Conservation (phyloP, 495 filamentous ascomycete genomes). For the Neurospora sp. region DNA sequence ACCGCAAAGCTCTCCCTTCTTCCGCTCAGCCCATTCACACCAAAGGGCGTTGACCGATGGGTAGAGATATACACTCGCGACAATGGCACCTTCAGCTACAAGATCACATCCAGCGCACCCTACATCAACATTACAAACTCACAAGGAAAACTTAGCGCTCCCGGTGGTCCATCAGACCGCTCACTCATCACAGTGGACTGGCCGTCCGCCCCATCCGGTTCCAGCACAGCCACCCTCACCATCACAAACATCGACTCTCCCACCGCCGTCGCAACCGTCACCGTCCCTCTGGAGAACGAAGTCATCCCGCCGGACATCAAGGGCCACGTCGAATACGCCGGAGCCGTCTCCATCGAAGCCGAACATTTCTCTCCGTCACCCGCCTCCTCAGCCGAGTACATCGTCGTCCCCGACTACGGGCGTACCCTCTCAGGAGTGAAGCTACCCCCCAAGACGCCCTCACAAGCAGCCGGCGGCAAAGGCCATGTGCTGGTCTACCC, state of each 20-base stretch:
- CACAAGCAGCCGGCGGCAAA: slow-evolving; percentile 22
- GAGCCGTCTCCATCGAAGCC: slow-evolving; percentile 45
- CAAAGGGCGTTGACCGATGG: slow-evolving; percentile 31
- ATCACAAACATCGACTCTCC: slow-evolving; percentile 32
- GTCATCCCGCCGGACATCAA: slow-evolving; percentile 37
- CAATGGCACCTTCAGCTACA: slow-evolving; percentile 40
- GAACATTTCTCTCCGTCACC: slow-evolving; percentile 35
- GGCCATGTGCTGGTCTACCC: slow-evolving; percentile 46
- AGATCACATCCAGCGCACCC: slow-evolving; percentile 31
- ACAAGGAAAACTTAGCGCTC: slow-evolving; percentile 30
- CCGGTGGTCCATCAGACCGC: slow-evolving; percentile 32
- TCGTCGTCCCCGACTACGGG: slow-evolving; percentile 36
- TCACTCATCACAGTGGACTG: slow-evolving; percentile 45
- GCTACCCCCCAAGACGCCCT: slow-evolving; percentile 35
- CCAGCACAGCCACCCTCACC: slow-evolving; percentile 26
- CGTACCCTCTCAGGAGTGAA: slow-evolving; percentile 45
- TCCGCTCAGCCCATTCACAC: slow-evolving; percentile 42
- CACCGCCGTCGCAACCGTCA: slow-evolving; percentile 32
- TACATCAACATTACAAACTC: slow-evolving; percentile 41
- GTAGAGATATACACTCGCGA: slow-evolving; percentile 51
- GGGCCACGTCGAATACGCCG: slow-evolving; percentile 48
- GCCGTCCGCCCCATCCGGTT: slow-evolving; percentile 36
- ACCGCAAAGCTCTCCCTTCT: slow-evolving; percentile 35
- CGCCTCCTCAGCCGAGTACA: slow-evolving; percentile 25
- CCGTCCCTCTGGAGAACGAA: slow-evolving; percentile 43